Conservation (phyloP, 2,329 filamentous ascomycete genomes). For the Helminthosporium solani region DNA sequence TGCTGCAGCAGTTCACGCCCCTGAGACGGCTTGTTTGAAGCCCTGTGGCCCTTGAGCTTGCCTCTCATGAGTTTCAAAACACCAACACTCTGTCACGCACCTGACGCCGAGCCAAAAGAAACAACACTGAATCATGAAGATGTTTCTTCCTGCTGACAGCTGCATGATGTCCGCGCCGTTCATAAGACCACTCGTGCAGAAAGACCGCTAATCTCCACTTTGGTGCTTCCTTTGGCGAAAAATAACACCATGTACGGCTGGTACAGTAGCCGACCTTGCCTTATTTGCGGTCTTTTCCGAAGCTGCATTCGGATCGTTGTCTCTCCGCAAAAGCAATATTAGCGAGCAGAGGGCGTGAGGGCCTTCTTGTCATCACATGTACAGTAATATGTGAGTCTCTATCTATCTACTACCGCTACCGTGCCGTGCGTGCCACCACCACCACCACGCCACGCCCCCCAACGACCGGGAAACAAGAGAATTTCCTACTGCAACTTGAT, state of each 20-base stretch:
- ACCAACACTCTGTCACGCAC: slow-evolving; percentile 3
- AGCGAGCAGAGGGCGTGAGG: neutral
- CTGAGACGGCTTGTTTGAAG: slow-evolving; percentile 16
- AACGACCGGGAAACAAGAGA: slow-evolving; percentile 12
- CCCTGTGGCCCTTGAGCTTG: slow-evolving; percentile 5
- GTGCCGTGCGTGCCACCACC: neutral
- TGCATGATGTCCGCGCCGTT: slow-evolving; percentile 1
- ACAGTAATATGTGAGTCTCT: neutral
- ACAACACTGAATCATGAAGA: slow-evolving; percentile 11
- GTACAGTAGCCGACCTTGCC: slow-evolving; percentile 7
- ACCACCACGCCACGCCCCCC: slow-evolving; percentile 12
- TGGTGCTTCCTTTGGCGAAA: slow-evolving; percentile 16
- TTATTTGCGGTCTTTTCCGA: slow-evolving; percentile 17
- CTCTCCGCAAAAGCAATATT: slow-evolving; percentile 15
- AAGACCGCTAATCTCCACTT: slow-evolving; percentile 24
- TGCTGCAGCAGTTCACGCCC: slow-evolving; percentile 9
- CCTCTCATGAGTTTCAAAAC: slow-evolving; percentile 18
- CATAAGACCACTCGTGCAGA: slow-evolving; percentile 25
- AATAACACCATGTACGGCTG: slow-evolving; percentile 2
- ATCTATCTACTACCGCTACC: too few relatives aligned
- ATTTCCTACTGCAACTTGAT: slow-evolving; percentile 8
- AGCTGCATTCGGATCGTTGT: slow-evolving; percentile 15
- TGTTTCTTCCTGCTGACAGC: slow-evolving; percentile 6
- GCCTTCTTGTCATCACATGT: too few relatives aligned
- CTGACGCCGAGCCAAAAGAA: slow-evolving; percentile 11